Conservation (phyloP, 257 asterid genomes). For the Solanum chilense region DNA sequence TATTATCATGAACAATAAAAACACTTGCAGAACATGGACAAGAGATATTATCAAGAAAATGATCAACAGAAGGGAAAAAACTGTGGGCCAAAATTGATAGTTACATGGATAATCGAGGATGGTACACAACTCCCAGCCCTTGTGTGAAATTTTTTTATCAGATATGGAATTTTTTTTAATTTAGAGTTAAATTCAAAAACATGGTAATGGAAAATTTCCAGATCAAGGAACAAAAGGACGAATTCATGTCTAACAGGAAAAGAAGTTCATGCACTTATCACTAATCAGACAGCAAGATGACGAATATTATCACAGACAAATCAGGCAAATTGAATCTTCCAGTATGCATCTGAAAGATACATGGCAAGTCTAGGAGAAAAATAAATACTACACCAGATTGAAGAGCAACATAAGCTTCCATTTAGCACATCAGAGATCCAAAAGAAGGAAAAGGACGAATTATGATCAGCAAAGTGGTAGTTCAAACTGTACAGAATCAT, state of each 20-base stretch:
- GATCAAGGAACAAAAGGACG: slow-evolving; percentile 1
- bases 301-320: not conserved
- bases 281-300: not conserved
- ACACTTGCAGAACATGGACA: not conserved
- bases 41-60: not conserved
- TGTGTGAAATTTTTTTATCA: not conserved
- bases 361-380: not conserved
- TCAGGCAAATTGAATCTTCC: not conserved
- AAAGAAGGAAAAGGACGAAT: slow-evolving; percentile 12
- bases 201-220: not conserved
- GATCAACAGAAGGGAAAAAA: not conserved
- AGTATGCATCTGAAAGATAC: not conserved
- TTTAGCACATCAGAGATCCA: not conserved
- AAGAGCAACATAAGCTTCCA: not conserved
- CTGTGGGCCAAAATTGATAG: not conserved
- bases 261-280: not conserved
- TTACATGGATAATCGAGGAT: not conserved
- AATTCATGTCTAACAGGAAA: not conserved
- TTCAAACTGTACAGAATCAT: slow-evolving; percentile 4
- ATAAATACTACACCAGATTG: not conserved
- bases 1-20: not conserved
- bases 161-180: not conserved
- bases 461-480: slow-evolving; percentile 12
- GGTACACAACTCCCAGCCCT: not conserved
- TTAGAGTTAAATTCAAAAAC: not conserved